Evolutionary conservation across 306 rosid species (phyloP), one percentile per base, ranked within the genome.

Genomic region (Fragaria nilgerrensis): DNA sequence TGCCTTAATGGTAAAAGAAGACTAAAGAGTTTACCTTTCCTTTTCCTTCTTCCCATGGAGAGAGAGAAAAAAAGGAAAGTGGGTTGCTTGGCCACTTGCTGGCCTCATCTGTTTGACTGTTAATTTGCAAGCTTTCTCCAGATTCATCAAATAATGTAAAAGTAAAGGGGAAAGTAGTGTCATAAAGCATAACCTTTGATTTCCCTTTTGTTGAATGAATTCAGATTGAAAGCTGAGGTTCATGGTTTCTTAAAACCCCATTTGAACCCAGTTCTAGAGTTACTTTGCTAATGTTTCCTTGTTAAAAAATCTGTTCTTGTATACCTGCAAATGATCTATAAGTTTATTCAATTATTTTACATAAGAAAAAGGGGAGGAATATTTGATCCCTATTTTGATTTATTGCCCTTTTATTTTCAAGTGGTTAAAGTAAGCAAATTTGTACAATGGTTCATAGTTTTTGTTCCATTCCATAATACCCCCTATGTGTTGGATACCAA

Each of bases 101-200:
- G 82, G 73, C 76, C 74, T 77, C 81, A 62, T 77, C 87, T 73
- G 74, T 53, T 84, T 84, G 81, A 75, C 80, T 82, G 62, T 32
- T 50, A 53, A 74, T 79, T 53, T 59, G 72, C 77, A 72, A 69
- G 78, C 78, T 67, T 77, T 83, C 80, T 78, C 78, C 71, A 82
- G 78, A 62, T 73, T 73, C 81, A 59, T 78, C 81, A 73, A 79
- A 80, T 64, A 2, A 55, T 77, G 81, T 41, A n/a, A 73, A 68
- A 67, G 47, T 48, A 37, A 49, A 66, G 71, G 52, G 65, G 59
- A 55, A 73, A 82, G 78, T 47, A 76, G 47, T 73, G 48, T 61
- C 58, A 47, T 70, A 75, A 76, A 77, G 81, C 77, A 78, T n/a
- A 63, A 67, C 74, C 63, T 25, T 43, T 61, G 53, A 61, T 80